Evolutionary conservation across 306 rosid species (phyloP).

Genomic region (Leucaena leucocephala): DNA sequence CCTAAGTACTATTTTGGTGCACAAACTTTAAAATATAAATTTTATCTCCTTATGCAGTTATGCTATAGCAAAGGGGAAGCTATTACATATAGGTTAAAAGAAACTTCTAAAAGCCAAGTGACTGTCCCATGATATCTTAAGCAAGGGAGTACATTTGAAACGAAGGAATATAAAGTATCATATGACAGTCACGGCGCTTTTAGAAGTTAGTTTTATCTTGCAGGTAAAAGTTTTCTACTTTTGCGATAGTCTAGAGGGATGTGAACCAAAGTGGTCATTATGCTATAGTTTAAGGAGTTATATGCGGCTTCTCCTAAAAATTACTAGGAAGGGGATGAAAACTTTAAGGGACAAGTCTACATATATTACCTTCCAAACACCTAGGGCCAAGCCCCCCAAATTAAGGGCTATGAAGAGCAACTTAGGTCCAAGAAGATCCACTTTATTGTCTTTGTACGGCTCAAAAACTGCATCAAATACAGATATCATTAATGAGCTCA

Average conservation of each 20-base stretch:
- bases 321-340: background rate
- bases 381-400: slow-evolving; percentile 87
- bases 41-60: background rate
- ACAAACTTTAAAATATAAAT: background rate
- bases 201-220: background rate
- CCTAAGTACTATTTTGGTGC: background rate
- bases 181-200: background rate
- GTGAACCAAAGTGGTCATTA: background rate
- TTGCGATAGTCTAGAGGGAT: background rate
- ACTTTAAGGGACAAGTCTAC: background rate
- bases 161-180: background rate
- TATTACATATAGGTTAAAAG: background rate
- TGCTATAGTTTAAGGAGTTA: background rate
- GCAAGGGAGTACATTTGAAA: background rate
- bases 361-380: slow-evolving; percentile 69
- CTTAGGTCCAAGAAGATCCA: slow-evolving; percentile 94
- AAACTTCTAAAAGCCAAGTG: background rate
- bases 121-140: background rate
- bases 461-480: slow-evolving; percentile 76
- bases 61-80: background rate
- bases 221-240: background rate
- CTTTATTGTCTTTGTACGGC: slow-evolving; percentile 92
- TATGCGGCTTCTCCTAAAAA: background rate
- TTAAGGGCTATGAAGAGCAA: slow-evolving; percentile 90
- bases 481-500: slow-evolving; percentile 7